A percentile compares a stretch with the other conserved stretches of the same genome.
Conservation (phyloP, 768 basidiomycete species). For the Russula ochroleuca region DNA sequence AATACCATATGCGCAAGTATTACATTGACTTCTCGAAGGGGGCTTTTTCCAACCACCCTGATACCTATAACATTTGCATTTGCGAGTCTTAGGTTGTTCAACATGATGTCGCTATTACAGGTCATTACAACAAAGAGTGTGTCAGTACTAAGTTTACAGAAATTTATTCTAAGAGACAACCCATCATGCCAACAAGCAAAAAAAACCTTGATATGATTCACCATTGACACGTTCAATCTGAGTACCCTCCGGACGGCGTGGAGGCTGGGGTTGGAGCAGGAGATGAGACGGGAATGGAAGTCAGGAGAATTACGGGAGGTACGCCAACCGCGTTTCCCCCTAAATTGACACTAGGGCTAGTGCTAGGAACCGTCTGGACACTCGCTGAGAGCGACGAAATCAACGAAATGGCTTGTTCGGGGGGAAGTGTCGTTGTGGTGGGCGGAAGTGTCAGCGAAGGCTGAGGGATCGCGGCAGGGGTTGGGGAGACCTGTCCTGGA, state of each 20-base stretch:
- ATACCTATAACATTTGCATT: background rate
- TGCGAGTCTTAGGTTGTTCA: background rate
- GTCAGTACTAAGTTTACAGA: background rate
- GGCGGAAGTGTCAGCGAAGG: constrained; percentile 32
- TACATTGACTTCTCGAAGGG: background rate
- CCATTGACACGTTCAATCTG: background rate
- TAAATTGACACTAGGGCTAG: background rate
- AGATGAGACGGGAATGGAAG: background rate
- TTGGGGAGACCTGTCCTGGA: constrained; percentile 32
- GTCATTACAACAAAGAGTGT: background rate
- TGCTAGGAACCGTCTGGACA: constrained; percentile 35
- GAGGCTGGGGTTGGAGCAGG: background rate
- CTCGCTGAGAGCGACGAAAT: constrained; percentile 4
- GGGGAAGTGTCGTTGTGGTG: constrained; percentile 43
- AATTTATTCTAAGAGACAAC: background rate
- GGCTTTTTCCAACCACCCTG: background rate
- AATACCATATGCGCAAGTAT: constrained; percentile 22
- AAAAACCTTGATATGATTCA: background rate
- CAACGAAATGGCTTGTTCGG: constrained; percentile 38
- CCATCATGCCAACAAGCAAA: background rate
- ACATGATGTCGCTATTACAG: background rate
- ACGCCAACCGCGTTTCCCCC: background rate
- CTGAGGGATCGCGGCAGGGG: constrained; percentile 30
- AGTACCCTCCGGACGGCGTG: background rate
- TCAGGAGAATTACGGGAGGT: constrained; percentile 14